Conservation (phyloP, 805 yeast species). For the Candida corydali region DNA sequence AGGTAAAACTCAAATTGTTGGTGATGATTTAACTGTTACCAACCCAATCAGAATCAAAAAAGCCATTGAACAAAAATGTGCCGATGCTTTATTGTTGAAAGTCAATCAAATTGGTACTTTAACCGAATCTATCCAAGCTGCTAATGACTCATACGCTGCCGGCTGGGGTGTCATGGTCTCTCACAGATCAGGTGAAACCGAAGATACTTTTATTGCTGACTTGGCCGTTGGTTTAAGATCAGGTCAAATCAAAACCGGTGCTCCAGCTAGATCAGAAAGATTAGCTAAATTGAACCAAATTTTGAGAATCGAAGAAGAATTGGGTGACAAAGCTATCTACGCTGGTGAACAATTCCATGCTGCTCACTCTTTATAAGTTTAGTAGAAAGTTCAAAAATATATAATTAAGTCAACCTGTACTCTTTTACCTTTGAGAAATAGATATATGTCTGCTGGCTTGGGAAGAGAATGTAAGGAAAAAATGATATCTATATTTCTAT, state of each 20-base stretch:
- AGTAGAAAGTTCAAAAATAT: too few relatives aligned
- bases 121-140: constrained; percentile 95
- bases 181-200: constrained; percentile 99
- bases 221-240: constrained; percentile 95
- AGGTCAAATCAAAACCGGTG: constrained; percentile 99
- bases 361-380: constrained; percentile 12
- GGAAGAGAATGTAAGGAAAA: background rate
- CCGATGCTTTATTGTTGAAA: constrained; percentile 91
- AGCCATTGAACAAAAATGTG: constrained; percentile 95
- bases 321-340: constrained; percentile 94
- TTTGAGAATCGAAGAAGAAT: constrained; percentile 97
- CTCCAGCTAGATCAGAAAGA: constrained; percentile 99
- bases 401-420: too few relatives aligned
- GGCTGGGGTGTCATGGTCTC: constrained; percentile 99
- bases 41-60: constrained; percentile 92
- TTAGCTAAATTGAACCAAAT: constrained; percentile 98
- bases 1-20: constrained; percentile 83
- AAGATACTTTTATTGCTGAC: constrained; percentile 98
- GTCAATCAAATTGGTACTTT: constrained; percentile 98
- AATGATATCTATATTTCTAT: background rate
- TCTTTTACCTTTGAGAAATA: too few relatives aligned
- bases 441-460: too few relatives aligned
- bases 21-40: constrained; percentile 98
- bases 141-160: constrained; percentile 89
- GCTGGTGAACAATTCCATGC: constrained; percentile 91